These are phyloP conservation scores for Paramecium sexaurelia DNA, from an alignment of 73 alveolate species.

Conservation along the genomic window DNA sequence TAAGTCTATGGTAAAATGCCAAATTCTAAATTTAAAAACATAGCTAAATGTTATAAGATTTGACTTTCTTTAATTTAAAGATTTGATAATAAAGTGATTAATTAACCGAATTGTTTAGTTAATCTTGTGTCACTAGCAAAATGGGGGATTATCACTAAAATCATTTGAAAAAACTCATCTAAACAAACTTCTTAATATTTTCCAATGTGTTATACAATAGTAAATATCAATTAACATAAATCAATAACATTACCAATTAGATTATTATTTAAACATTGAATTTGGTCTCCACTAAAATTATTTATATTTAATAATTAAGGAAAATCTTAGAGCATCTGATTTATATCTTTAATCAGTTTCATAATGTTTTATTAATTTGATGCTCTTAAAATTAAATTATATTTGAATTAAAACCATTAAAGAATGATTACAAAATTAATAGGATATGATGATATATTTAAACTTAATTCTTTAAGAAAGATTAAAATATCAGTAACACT, in stretches of 20 bases:
- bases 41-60: background rate
- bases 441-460: background rate
- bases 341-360: background rate
- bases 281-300: background rate
- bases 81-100: background rate
- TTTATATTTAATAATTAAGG: background rate
- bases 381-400: background rate
- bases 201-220: background rate
- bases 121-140: background rate
- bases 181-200: background rate
- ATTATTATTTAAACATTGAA: background rate
- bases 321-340: background rate
- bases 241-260: background rate
- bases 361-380: background rate
- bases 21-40: slow-evolving; percentile 6
- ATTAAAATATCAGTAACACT: background rate
- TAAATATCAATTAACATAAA: background rate
- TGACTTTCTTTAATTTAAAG: background rate
- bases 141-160: background rate
- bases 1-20: slow-evolving; percentile 8
- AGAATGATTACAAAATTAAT: background rate
- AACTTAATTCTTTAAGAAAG: background rate
- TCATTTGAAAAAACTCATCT: background rate
- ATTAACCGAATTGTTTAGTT: background rate
- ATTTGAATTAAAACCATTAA: slow-evolving; percentile 12